Percentiles rank a stretch among this genome's conserved stretches.
Conservation (phyloP, 2,329 filamentous ascomycete species). For the Pestalotiopsis sp. region DNA sequence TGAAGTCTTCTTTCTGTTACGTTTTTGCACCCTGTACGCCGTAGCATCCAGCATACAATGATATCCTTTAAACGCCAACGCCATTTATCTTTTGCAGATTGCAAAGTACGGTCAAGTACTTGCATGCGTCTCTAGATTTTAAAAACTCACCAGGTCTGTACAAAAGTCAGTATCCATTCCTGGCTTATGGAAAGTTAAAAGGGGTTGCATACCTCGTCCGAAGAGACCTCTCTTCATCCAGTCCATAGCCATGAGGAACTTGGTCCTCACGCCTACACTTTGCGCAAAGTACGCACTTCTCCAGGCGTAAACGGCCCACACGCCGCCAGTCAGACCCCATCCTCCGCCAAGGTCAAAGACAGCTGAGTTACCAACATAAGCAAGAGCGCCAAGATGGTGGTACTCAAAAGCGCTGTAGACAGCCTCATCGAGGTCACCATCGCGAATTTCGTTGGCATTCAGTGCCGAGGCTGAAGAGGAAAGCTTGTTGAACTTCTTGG, state of each 20-base stretch:
- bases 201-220: conserved; percentile 72
- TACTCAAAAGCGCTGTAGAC: conserved; percentile 96
- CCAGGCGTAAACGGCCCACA: conserved; percentile 96
- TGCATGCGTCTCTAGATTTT: conserved; percentile 8
- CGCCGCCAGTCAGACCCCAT: conserved; percentile 76
- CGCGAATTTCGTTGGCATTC: conserved; percentile 75
- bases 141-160: conserved; percentile 33
- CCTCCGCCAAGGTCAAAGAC: conserved; percentile 88
- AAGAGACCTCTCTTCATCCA: conserved; percentile 97
- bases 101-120: background rate
- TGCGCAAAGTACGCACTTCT: conserved; percentile 96
- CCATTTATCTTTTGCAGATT: conserved; percentile 4
- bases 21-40: background rate
- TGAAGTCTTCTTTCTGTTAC: background rate
- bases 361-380: conserved; percentile 95
- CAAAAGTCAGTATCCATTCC: conserved; percentile 10
- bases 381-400: conserved; percentile 85
- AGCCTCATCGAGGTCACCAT: conserved; percentile 89
- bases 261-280: conserved; percentile 89
- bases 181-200: too few species aligned
- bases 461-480: conserved; percentile 77
- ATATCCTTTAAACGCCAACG: background rate
- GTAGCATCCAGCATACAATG: background rate
- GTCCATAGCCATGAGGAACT: conserved; percentile 92
- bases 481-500: conserved; percentile 91